Conservation (phyloP, 257 asterid genomes). For the Solanum commersonii region DNA sequence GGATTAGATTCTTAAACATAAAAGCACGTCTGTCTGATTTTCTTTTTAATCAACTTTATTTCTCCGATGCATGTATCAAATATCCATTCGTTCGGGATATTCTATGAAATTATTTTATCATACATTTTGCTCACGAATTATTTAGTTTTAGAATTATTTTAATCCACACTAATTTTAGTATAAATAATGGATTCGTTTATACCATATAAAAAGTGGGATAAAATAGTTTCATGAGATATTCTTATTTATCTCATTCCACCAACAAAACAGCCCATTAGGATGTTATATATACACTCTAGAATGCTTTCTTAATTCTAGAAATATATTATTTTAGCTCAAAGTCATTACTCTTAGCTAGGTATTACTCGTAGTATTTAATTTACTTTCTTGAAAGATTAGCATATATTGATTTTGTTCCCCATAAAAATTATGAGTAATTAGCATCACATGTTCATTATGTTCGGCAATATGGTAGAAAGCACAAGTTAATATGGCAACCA, state of each 20-base stretch:
- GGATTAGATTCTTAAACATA: background rate
- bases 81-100: background rate
- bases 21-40: background rate
- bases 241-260: background rate
- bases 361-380: background rate
- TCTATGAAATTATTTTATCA: background rate
- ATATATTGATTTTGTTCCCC: background rate
- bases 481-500: background rate
- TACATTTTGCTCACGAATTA: background rate
- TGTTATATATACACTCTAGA: background rate
- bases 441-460: background rate
- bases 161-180: background rate
- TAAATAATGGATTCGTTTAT: background rate
- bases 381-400: background rate
- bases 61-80: background rate
- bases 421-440: background rate
- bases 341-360: background rate
- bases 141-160: background rate
- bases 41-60: background rate
- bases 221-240: background rate
- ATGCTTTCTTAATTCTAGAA: background rate
- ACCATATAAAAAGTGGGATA: background rate
- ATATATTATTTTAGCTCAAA: background rate
- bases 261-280: background rate
- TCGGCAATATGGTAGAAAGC: background rate